phyloP scores from a whole-genome alignment of 345 rosid genomes.

The Ceriops decandra region DNA sequence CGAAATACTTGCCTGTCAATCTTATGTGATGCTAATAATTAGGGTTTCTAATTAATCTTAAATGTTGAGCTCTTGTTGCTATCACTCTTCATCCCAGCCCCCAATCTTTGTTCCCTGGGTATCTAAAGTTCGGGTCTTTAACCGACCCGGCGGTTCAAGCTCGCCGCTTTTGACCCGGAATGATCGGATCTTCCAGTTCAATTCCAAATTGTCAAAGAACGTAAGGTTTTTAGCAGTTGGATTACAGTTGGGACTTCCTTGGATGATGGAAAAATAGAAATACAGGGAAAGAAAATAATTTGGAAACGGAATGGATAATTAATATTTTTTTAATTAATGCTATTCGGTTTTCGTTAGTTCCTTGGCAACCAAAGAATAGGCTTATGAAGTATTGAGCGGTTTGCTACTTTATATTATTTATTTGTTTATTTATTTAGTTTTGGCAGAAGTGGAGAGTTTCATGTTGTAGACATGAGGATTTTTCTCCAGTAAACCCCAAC shows the following conservation, averaged over 20 bases:
- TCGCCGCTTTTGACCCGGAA: conserved; percentile 36
- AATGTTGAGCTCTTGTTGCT: conserved; percentile 78
- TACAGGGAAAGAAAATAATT: not conserved
- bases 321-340: not conserved
- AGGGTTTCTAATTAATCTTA: conserved; percentile 25
- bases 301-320: not conserved
- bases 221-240: conserved; percentile 31
- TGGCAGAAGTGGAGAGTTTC: conserved; percentile 76
- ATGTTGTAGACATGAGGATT: conserved; percentile 66
- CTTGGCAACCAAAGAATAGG: not conserved
- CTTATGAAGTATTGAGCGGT: not conserved
- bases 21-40: conserved; percentile 22
- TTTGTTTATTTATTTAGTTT: not conserved
- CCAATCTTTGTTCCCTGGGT: conserved; percentile 46
- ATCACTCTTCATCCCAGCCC: conserved; percentile 48
- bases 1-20: not conserved
- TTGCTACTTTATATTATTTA: not conserved
- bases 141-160: conserved; percentile 31
- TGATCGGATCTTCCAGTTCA: conserved; percentile 40
- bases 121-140: conserved; percentile 44
- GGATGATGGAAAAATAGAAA: conserved; percentile 5
- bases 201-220: conserved; percentile 38
- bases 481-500: conserved; percentile 43
- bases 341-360: not conserved
- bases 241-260: conserved; percentile 10